A percentile compares a stretch with the other conserved stretches of the same genome.
These are phyloP conservation scores for Neofusicoccum parvum DNA, from an alignment of 2,329 filamentous ascomycete species.

Conservation along the genomic window DNA sequence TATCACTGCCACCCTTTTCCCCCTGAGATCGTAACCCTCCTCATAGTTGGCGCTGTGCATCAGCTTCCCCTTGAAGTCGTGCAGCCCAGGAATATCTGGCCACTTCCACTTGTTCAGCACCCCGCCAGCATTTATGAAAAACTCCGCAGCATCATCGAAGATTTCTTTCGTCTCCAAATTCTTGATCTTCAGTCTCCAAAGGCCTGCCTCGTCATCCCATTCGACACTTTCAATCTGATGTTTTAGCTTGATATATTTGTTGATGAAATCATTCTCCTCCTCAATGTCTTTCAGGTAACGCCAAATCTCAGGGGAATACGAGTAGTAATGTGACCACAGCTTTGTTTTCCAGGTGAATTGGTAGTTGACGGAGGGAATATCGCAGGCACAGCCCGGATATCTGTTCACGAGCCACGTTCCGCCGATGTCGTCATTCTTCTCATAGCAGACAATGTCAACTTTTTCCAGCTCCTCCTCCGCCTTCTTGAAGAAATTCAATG, in stretches of 20 bases:
- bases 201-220: conserved; percentile 52
- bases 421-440: conserved; percentile 50
- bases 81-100: conserved; percentile 45
- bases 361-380: conserved; percentile 51
- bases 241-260: conserved; percentile 57
- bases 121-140: conserved; percentile 48
- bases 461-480: conserved; percentile 48
- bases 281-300: conserved; percentile 53
- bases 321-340: conserved; percentile 52
- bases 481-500: conserved; percentile 50
- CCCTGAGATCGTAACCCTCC: conserved; percentile 46
- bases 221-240: conserved; percentile 50
- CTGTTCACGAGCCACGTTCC: conserved; percentile 51
- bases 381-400: conserved; percentile 46
- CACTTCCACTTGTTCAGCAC: conserved; percentile 44
- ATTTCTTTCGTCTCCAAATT: conserved; percentile 43
- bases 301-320: conserved; percentile 50
- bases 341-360: conserved; percentile 46
- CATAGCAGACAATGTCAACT: conserved; percentile 52
- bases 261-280: conserved; percentile 48
- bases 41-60: conserved; percentile 52
- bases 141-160: conserved; percentile 43
- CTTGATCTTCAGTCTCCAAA: conserved; percentile 50
- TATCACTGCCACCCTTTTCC: conserved; percentile 48
- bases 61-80: conserved; percentile 49